Conservation (phyloP, 1,284 basidiomycete species). For the Leccinum pachyderme region DNA sequence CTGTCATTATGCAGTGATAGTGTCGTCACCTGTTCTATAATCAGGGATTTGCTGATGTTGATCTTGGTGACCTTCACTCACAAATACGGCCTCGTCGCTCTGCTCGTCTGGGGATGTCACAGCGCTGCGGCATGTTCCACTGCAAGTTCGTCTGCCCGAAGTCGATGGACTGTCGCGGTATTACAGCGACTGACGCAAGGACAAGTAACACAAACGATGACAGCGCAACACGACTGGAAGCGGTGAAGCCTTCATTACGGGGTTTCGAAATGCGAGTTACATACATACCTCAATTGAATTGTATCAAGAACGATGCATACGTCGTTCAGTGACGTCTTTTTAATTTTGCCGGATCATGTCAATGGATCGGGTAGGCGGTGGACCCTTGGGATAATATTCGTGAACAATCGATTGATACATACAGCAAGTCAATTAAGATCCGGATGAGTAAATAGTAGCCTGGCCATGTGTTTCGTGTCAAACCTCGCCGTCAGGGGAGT, state of each 20-base stretch:
- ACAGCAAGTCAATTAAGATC: conserved; percentile 4
- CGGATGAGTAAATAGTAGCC: neutral
- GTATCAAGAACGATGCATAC: conserved; percentile 63
- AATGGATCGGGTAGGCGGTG: conserved; percentile 29
- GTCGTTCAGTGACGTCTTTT: conserved; percentile 63
- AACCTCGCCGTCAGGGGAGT: neutral
- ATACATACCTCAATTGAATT: neutral
- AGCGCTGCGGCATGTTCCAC: conserved; percentile 41
- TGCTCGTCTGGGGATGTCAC: conserved; percentile 39
- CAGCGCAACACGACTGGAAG: conserved; percentile 17
- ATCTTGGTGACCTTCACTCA: neutral
- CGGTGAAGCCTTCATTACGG: conserved; percentile 29
- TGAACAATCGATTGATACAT: conserved; percentile 8
- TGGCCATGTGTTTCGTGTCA: neutral
- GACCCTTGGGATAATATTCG: conserved; percentile 16
- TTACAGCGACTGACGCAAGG: conserved; percentile 23
- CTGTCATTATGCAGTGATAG: no score
- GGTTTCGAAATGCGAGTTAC: conserved; percentile 14
- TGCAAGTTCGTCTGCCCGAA: conserved; percentile 43
- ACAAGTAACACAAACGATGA: neutral
- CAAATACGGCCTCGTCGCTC: conserved; percentile 26
- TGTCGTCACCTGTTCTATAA: no score
- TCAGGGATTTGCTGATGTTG: no score
- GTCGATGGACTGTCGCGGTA: conserved; percentile 36
- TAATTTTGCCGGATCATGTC: conserved; percentile 58